Evolutionary conservation across 2,329 filamentous ascomycete genomes (phyloP).

Genomic region (Botryosphaeria agaves): DNA sequence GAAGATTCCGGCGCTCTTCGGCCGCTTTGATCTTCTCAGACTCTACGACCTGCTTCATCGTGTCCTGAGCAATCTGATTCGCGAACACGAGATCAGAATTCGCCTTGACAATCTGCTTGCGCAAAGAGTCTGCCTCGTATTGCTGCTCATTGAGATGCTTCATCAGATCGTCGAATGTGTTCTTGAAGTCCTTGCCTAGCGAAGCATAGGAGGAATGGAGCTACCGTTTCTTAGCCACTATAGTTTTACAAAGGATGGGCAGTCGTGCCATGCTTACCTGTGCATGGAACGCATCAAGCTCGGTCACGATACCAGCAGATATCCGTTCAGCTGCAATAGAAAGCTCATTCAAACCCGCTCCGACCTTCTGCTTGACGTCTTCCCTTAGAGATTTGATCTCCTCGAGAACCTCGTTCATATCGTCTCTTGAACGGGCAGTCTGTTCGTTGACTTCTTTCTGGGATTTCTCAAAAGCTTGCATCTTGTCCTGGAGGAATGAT

Average conservation of each 20-base stretch:
- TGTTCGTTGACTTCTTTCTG: slow-evolving; percentile 51
- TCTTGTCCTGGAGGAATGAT: slow-evolving; percentile 50
- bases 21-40: slow-evolving; percentile 61
- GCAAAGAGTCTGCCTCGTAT: slow-evolving; percentile 54
- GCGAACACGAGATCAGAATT: slow-evolving; percentile 50
- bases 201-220: slow-evolving; percentile 71
- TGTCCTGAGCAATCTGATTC: slow-evolving; percentile 46
- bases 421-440: slow-evolving; percentile 53
- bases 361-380: slow-evolving; percentile 72
- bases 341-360: slow-evolving; percentile 67
- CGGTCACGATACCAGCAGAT: slow-evolving; percentile 71
- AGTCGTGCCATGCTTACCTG: slow-evolving; percentile 27
- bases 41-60: slow-evolving; percentile 51
- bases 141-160: slow-evolving; percentile 61
- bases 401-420: slow-evolving; percentile 81
- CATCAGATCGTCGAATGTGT: slow-evolving; percentile 65
- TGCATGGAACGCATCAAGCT: slow-evolving; percentile 68
- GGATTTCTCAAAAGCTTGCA: slow-evolving; percentile 48
- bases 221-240: slow-evolving; percentile 21
- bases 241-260: not conserved
- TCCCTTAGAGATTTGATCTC: slow-evolving; percentile 84
- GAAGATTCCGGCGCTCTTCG: slow-evolving; percentile 54
- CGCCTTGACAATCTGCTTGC: slow-evolving; percentile 53
- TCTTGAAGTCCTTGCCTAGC: slow-evolving; percentile 73
- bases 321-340: slow-evolving; percentile 76